A percentile compares a stretch with the other conserved stretches of the same genome.
Conservation (phyloP, 2,329 filamentous ascomycete genomes). For the Fusarium burgessii region DNA sequence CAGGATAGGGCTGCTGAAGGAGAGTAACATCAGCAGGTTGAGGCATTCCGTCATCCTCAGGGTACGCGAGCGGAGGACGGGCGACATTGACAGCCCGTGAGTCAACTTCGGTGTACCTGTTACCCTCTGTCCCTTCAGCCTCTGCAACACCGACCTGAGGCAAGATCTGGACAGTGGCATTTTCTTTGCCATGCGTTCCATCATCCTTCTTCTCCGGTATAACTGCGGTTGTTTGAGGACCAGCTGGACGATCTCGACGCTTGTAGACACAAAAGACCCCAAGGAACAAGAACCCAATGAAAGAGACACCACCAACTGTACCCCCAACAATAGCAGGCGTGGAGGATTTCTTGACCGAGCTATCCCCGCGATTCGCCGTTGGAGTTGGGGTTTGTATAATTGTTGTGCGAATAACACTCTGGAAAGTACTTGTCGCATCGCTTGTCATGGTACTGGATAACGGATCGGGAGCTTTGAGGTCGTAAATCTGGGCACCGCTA, state of each 20-base stretch:
- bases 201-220: neutral
- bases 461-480: slow-evolving; percentile 19
- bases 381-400: neutral
- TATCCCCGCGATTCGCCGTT: neutral
- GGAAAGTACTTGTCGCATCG: neutral
- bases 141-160: slow-evolving; percentile 1
- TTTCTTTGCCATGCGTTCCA: neutral
- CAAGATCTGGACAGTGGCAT: neutral
- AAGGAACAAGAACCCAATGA: slow-evolving; percentile 30
- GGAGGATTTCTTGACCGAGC: neutral
- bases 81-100: neutral
- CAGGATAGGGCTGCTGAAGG: neutral
- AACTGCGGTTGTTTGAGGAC: neutral
- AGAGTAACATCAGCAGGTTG: neutral
- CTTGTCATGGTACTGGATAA: neutral
- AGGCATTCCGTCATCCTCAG: neutral
- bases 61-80: neutral
- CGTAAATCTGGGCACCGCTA: slow-evolving; percentile 30
- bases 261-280: slow-evolving; percentile 25
- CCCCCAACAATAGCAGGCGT: slow-evolving; percentile 34
- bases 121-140: slow-evolving; percentile 18
- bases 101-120: slow-evolving; percentile 17
- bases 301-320: slow-evolving; percentile 30
- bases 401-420: neutral
- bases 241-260: slow-evolving; percentile 3